A percentile compares a stretch with the other conserved stretches of the same genome.
Evolutionary conservation across 148 eudicot genomes (phyloP).

Genomic region (Chenopodium album): DNA sequence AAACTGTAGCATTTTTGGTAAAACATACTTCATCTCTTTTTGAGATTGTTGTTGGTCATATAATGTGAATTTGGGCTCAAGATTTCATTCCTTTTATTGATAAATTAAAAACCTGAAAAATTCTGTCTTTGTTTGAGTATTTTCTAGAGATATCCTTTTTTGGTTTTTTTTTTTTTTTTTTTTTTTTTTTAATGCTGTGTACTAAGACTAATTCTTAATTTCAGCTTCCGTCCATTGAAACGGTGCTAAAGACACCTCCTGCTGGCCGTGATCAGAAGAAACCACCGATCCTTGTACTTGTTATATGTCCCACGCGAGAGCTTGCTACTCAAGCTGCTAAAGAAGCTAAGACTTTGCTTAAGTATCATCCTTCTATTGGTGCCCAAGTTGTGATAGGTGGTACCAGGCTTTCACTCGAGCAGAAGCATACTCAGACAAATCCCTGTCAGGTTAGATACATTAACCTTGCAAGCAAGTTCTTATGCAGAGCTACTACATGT

Average conservation of each 20-base stretch:
- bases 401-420: slow-evolving; percentile 79
- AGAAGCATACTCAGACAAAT: slow-evolving; percentile 78
- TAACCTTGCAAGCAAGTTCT: background rate
- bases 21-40: slow-evolving; percentile 19
- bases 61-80: background rate
- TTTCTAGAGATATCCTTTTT: background rate
- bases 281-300: slow-evolving; percentile 87
- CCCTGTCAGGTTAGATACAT: slow-evolving; percentile 77
- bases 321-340: slow-evolving; percentile 94
- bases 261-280: slow-evolving; percentile 58
- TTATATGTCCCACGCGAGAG: slow-evolving; percentile 95
- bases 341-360: slow-evolving; percentile 77
- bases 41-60: background rate
- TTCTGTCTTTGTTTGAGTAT: background rate
- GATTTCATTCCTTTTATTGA: background rate
- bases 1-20: slow-evolving; percentile 99
- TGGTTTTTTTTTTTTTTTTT: too few species aligned
- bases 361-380: slow-evolving; percentile 88
- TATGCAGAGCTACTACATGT: background rate
- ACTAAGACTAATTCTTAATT: slow-evolving; percentile 13
- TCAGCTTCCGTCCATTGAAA: slow-evolving; percentile 98
- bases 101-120: background rate
- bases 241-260: slow-evolving; percentile 62
- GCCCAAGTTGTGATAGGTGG: slow-evolving; percentile 99
- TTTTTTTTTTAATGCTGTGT: background rate